Percentiles rank a stretch among this genome's conserved stretches.
These are phyloP conservation scores for Sutorius eximius DNA, from an alignment of 1,284 basidiomycete species.

Conservation along the genomic window DNA sequence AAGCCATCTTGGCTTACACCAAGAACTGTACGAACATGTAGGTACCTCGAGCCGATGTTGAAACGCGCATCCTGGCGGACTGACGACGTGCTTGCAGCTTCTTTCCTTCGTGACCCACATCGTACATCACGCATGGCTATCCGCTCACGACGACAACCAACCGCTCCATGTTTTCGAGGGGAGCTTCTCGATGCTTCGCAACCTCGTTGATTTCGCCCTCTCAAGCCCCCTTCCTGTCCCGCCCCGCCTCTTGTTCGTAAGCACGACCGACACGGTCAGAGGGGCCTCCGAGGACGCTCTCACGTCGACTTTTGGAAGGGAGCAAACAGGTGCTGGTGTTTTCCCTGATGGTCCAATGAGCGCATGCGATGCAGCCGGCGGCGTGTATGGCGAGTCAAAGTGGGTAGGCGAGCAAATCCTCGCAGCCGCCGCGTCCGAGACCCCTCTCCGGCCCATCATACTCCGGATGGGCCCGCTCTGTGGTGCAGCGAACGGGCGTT, in stretches of 20 bases:
- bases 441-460: constrained; percentile 30
- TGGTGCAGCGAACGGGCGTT: constrained; percentile 30
- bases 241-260: constrained; percentile 38
- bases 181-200: constrained; percentile 38
- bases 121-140: constrained; percentile 32
- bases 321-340: background rate
- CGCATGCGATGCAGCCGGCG: constrained; percentile 31
- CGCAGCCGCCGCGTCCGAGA: constrained; percentile 18
- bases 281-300: background rate
- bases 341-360: constrained; percentile 13
- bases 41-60: background rate
- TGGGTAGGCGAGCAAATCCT: constrained; percentile 46
- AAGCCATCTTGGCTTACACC: constrained; percentile 9
- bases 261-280: constrained; percentile 28
- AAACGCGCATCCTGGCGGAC: background rate
- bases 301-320: background rate
- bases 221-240: constrained; percentile 23
- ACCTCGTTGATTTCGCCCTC: constrained; percentile 43
- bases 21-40: constrained; percentile 18
- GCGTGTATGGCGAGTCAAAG: constrained; percentile 45
- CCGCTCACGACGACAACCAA: constrained; percentile 35
- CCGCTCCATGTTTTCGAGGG: constrained; percentile 26
- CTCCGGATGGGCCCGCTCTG: constrained; percentile 43
- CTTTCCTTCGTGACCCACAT: constrained; percentile 26
- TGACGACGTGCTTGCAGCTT: constrained; percentile 15